Evolutionary conservation across 2,329 filamentous ascomycete species (phyloP), one percentile per base, ranked within the genome.

Genomic region (Colletotrichum caudatum): DNA sequence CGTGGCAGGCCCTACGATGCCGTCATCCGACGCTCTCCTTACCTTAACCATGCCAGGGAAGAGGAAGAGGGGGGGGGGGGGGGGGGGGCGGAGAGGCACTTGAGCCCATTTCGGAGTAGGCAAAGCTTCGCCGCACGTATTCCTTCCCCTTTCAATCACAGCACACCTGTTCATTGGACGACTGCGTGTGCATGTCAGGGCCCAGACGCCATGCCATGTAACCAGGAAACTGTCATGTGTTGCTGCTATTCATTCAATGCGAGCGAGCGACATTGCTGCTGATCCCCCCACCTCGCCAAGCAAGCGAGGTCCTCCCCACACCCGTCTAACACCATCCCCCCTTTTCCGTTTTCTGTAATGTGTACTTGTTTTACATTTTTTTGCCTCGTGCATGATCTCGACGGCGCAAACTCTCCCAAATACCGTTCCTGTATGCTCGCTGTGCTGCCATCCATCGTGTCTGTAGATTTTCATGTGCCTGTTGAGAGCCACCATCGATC

Each of bases 401-500:
- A 58, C 23, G 23, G 56, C 39, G 33, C 39, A 46, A 33, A n/a
- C 37, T 51, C 29, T n/a, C 48, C 29, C 54, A 57, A 41, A 29
- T 60, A 33, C 26, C 33, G 26, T 50, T 41, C 58, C 64, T n/a
- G 51, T 58, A 16, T 59, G 60, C 18, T 60, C 66, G 65, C 69
- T 69, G 56, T 64, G 60, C 59, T 53, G 37, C 60, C 61, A 51
- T 64, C 59, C 60, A 53, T 64, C 23, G 46, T 44, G 50, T 69
- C 60, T 33, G 56, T 50, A 29, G 58, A 46, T 54, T 57, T 57
- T 9, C 37, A 57, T 63, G 63, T 64, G 53, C 54, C 69, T 71
- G 68, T 73, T 73, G 71, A 73, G 44, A 66, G 68, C 68, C 68
- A 73, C 60, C 54, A 35, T 51, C 62, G 35, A 51, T 71, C 23